phyloP scores from a whole-genome alignment of 148 eudicot genomes.

The Rhododendron ovatum region DNA sequence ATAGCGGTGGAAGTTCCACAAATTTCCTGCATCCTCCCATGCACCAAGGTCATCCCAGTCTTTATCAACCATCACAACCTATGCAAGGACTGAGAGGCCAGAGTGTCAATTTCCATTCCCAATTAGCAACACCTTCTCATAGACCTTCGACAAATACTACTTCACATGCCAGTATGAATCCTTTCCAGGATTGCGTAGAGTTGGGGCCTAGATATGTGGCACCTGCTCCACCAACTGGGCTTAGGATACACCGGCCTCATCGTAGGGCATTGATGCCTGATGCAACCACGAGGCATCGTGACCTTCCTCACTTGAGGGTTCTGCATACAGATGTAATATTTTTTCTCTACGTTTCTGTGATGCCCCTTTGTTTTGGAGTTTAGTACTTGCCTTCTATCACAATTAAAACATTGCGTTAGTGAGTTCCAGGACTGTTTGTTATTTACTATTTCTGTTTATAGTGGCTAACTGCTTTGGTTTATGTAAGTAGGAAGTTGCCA shows the following conservation, averaged over 20 bases:
- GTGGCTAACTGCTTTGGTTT: slow-evolving; percentile 6
- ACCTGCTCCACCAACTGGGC: slow-evolving; percentile 48
- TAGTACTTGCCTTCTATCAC: not conserved
- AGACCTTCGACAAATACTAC: slow-evolving; percentile 37
- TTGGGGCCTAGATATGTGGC: slow-evolving; percentile 32
- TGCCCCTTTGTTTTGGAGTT: not conserved
- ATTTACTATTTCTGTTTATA: not conserved
- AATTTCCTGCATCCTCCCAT: slow-evolving; percentile 52
- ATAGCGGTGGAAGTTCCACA: slow-evolving; percentile 38
- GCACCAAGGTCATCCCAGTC: slow-evolving; percentile 49
- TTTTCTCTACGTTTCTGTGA: not conserved
- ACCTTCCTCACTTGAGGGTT: slow-evolving; percentile 63
- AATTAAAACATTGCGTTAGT: not conserved
- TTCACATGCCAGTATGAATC: slow-evolving; percentile 25
- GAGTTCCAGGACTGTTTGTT: not conserved
- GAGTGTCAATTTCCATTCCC: slow-evolving; percentile 53
- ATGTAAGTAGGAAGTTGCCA: slow-evolving; percentile 67
- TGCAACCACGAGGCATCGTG: slow-evolving; percentile 51
- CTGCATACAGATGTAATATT: slow-evolving; percentile 69
- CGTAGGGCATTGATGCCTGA: slow-evolving; percentile 52
- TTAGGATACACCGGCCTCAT: slow-evolving; percentile 60
- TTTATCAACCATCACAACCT: slow-evolving; percentile 48
- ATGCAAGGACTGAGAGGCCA: slow-evolving; percentile 53
- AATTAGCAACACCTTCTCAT: slow-evolving; percentile 43
- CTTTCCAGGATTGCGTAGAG: slow-evolving; percentile 43